These are phyloP conservation scores for Arthrobotrys sinensis DNA, from an alignment of 2,329 filamentous ascomycete genomes.

Conservation along the genomic window DNA sequence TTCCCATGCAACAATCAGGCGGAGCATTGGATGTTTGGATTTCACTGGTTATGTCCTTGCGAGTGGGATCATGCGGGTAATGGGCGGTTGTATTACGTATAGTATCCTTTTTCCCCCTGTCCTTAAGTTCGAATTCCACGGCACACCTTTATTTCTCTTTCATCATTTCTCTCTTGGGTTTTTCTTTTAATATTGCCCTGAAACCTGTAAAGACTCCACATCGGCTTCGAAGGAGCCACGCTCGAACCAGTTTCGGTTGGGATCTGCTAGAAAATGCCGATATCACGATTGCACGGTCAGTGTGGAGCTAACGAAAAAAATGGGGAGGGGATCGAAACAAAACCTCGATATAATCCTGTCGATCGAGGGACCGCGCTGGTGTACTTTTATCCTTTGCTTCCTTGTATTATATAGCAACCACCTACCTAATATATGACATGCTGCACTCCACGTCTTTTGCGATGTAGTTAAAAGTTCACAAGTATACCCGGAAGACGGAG, in stretches of 20 bases:
- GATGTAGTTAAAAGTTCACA: not conserved
- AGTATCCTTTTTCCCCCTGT: not conserved
- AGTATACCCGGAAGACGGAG: not conserved
- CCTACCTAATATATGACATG: conserved; percentile 1
- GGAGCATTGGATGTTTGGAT: conserved; percentile 39
- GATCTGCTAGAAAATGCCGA: not conserved
- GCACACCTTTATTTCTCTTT: not conserved
- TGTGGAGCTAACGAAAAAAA: not conserved
- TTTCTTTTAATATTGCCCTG: not conserved
- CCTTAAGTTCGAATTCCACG: not conserved
- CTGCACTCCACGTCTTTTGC: not conserved
- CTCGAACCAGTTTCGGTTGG: not conserved
- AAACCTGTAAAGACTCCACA: not conserved
- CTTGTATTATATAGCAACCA: conserved; percentile 17
- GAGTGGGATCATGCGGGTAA: conserved; percentile 26
- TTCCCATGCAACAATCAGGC: conserved; percentile 31
- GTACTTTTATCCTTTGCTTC: conserved; percentile 5
- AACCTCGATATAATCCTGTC: not conserved
- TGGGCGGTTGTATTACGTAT: conserved; percentile 13
- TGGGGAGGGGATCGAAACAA: not conserved
- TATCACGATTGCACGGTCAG: not conserved
- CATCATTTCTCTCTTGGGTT: not conserved
- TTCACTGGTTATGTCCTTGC: conserved; percentile 35
- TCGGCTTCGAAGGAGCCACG: not conserved
- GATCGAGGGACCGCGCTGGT: not conserved